These are phyloP conservation scores for Skeletonema tropicum DNA, from an alignment of 108 stramenopile genomes.

Conservation along the genomic window DNA sequence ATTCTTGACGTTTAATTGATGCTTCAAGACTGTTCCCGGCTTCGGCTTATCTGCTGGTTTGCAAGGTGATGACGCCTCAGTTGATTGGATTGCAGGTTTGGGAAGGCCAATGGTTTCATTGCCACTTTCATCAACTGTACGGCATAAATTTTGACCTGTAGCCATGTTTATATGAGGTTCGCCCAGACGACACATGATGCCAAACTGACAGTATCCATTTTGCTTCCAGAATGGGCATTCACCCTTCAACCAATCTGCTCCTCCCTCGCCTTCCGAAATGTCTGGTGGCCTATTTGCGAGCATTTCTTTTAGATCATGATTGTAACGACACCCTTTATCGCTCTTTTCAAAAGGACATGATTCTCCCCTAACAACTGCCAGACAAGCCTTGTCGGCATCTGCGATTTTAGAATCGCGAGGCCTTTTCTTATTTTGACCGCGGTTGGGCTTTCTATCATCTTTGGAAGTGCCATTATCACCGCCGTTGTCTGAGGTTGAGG, in stretches of 20 bases:
- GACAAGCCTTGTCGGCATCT: constrained; percentile 62
- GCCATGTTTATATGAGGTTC: constrained; percentile 69
- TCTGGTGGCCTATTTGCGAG: constrained; percentile 63
- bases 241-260: constrained; percentile 33
- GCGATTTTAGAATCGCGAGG: constrained; percentile 68
- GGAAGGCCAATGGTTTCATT: constrained; percentile 26
- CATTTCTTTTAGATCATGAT: constrained; percentile 79
- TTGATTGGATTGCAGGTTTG: neutral
- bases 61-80: neutral
- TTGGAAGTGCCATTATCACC: neutral
- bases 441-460: constrained; percentile 26
- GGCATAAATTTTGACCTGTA: constrained; percentile 70
- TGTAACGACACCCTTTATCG: constrained; percentile 69
- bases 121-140: constrained; percentile 21
- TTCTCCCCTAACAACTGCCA: constrained; percentile 58
- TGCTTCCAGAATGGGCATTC: constrained; percentile 43
- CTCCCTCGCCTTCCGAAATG: constrained; percentile 57
- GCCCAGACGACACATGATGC: constrained; percentile 78
- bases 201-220: constrained; percentile 66
- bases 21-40: constrained; percentile 5
- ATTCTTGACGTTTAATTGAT: constrained; percentile 50
- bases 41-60: constrained; percentile 3
- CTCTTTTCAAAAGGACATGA: constrained; percentile 54
- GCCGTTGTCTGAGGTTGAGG: constrained; percentile 1
- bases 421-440: constrained; percentile 77